Percentiles rank a stretch among this genome's conserved stretches.
These are phyloP conservation scores for Brassica balearica DNA, from an alignment of 441 rosid genomes.

Conservation along the genomic window DNA sequence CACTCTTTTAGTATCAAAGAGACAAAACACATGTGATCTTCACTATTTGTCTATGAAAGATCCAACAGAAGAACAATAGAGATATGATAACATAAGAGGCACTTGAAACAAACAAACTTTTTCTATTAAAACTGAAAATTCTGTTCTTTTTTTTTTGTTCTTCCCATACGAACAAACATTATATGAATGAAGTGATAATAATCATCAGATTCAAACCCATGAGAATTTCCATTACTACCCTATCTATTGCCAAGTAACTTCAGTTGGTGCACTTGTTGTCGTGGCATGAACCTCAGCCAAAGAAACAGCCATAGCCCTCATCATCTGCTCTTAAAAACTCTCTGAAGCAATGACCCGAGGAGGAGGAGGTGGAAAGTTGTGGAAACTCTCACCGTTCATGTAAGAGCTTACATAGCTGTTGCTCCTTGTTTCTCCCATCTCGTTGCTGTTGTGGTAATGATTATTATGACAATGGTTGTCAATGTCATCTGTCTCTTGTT, in stretches of 20 bases:
- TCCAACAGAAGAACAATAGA: not conserved
- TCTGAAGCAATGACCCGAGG: slow-evolving; percentile 66
- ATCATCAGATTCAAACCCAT: slow-evolving; percentile 22
- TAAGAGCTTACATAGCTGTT: slow-evolving; percentile 65
- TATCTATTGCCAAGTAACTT: slow-evolving; percentile 81
- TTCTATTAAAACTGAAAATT: slow-evolving; percentile 36
- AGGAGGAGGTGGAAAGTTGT: slow-evolving; percentile 44
- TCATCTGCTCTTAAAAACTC: slow-evolving; percentile 94
- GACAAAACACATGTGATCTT: slow-evolving; percentile 9
- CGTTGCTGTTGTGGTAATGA: slow-evolving; percentile 26
- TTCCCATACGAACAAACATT: slow-evolving; percentile 33
- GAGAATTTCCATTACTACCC: slow-evolving; percentile 31
- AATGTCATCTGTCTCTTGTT: slow-evolving; percentile 35
- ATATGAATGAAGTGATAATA: slow-evolving; percentile 36
- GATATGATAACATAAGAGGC: slow-evolving; percentile 7
- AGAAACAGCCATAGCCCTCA: slow-evolving; percentile 93
- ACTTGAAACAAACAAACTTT: slow-evolving; percentile 11
- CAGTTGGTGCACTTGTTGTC: slow-evolving; percentile 48
- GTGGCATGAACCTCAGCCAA: slow-evolving; percentile 77
- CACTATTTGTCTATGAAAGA: slow-evolving; percentile 1
- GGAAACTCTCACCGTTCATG: slow-evolving; percentile 50
- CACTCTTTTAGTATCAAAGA: slow-evolving; percentile 14
- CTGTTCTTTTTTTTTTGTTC: slow-evolving; percentile 27
- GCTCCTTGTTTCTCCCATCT: slow-evolving; percentile 52
- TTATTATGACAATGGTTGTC: slow-evolving; percentile 6